Evolutionary conservation across 2,329 filamentous ascomycete genomes (phyloP).

Genomic region (Xylaria sp.): DNA sequence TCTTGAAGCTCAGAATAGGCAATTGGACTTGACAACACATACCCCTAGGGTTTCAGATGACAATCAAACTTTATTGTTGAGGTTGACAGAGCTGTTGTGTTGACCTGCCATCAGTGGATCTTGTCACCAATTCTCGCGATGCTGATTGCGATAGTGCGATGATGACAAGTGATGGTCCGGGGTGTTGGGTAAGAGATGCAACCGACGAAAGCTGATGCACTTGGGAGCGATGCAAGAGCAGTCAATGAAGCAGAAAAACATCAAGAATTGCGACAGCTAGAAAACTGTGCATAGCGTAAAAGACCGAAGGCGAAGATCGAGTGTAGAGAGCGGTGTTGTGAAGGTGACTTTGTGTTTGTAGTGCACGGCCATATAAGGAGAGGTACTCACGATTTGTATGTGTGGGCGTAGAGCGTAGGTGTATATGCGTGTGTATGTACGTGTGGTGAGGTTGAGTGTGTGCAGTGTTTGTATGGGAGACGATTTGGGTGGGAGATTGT

Average conservation of each 20-base stretch:
- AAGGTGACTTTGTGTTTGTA: conserved; percentile 57
- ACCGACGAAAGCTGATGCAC: conserved; percentile 19
- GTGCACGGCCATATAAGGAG: conserved; percentile 52
- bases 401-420: conserved; percentile 29
- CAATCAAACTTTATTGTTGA: conserved; percentile 43
- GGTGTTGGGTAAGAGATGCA: conserved; percentile 19
- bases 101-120: conserved; percentile 46
- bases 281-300: conserved; percentile 29
- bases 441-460: conserved; percentile 56
- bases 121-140: conserved; percentile 29
- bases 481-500: conserved; percentile 67
- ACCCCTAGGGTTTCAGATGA: conserved; percentile 49
- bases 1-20: conserved; percentile 52
- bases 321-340: conserved; percentile 32
- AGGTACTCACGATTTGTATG: conserved; percentile 65
- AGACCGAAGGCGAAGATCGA: conserved; percentile 18
- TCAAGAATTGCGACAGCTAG: conserved; percentile 16
- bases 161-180: conserved; percentile 20
- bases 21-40: conserved; percentile 47
- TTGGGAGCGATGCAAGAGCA: conserved; percentile 29
- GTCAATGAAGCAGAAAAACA: conserved; percentile 24
- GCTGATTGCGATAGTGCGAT: conserved; percentile 34
- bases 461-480: conserved; percentile 61
- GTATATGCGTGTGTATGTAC: conserved; percentile 33
- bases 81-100: conserved; percentile 51